Evolutionary conservation across 2,329 filamentous ascomycete species (phyloP).

Genomic region (Trichophyton rubrum): DNA sequence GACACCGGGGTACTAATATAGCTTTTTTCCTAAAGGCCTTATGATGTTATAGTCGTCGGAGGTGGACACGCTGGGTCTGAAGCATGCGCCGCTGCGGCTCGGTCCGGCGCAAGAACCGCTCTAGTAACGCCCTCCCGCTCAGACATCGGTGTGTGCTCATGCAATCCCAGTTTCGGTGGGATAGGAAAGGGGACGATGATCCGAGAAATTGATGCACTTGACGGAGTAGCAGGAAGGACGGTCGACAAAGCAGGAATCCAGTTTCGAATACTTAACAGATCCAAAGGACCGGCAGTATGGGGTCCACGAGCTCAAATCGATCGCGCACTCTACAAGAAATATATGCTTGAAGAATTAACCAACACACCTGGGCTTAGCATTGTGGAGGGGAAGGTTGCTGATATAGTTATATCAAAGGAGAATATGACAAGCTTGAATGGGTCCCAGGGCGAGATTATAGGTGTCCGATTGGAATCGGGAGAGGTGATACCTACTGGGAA

Average conservation of each 20-base stretch:
- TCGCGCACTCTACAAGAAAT: constrained; percentile 69
- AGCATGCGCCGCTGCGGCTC: constrained; percentile 79
- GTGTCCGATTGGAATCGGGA: constrained; percentile 76
- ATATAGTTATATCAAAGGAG: constrained; percentile 64
- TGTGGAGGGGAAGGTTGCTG: constrained; percentile 75
- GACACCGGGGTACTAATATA: constrained; percentile 4
- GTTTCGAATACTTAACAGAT: constrained; percentile 76
- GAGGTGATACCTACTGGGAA: constrained; percentile 66
- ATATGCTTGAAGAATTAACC: constrained; percentile 80
- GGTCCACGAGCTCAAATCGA: constrained; percentile 95
- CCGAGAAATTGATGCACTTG: constrained; percentile 86
- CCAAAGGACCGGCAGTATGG: constrained; percentile 93
- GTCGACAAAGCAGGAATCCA: constrained; percentile 93
- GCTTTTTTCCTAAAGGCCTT: constrained; percentile 40
- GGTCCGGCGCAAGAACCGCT: constrained; percentile 76
- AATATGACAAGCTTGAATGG: constrained; percentile 35
- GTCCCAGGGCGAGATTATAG: constrained; percentile 60
- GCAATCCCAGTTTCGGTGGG: constrained; percentile 94
- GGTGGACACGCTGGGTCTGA: constrained; percentile 93
- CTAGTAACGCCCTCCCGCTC: constrained; percentile 78
- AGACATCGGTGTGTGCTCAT: constrained; percentile 89
- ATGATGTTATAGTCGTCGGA: constrained; percentile 90
- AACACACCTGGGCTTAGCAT: constrained; percentile 67
- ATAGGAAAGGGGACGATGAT: constrained; percentile 97
- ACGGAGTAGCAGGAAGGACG: constrained; percentile 75